These are phyloP conservation scores for Polygonum maritimum DNA, from an alignment of 148 eudicot species.

Conservation along the genomic window DNA sequence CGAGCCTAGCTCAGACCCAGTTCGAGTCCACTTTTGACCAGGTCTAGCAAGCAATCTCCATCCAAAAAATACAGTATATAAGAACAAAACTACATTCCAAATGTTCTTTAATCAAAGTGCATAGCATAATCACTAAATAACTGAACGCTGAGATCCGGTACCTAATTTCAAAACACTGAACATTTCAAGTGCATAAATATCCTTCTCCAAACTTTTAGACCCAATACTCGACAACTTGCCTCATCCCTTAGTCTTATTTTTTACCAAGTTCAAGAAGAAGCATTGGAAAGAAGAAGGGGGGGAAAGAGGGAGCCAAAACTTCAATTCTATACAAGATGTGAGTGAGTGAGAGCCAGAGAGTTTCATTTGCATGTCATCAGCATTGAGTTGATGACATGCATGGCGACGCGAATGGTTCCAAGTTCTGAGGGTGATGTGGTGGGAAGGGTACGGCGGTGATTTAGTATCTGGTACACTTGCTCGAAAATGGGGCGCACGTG, in stretches of 20 bases:
- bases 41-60: too few species aligned
- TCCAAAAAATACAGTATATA: too few species aligned
- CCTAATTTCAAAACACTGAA: not conserved
- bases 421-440: conserved; percentile 40
- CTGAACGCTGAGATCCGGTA: not conserved
- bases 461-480: conserved; percentile 85
- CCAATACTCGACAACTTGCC: not conserved
- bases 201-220: not conserved
- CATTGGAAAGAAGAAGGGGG: not conserved
- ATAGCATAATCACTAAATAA: too few species aligned
- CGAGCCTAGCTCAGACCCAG: too few species aligned
- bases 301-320: not conserved
- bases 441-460: conserved; percentile 63
- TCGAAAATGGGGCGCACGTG: conserved; percentile 84
- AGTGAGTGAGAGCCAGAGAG: not conserved
- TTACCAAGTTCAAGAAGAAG: not conserved
- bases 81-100: too few species aligned
- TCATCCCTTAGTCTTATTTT: not conserved
- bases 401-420: conserved; percentile 51
- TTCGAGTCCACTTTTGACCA: too few species aligned
- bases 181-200: not conserved
- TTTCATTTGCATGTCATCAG: conserved; percentile 61
- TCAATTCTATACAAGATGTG: not conserved
- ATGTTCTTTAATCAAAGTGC: too few species aligned
- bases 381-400: conserved; percentile 85